These are phyloP conservation scores for Camptophora hylomeconis DNA, from an alignment of 2,329 filamentous ascomycete species.

Conservation along the genomic window DNA sequence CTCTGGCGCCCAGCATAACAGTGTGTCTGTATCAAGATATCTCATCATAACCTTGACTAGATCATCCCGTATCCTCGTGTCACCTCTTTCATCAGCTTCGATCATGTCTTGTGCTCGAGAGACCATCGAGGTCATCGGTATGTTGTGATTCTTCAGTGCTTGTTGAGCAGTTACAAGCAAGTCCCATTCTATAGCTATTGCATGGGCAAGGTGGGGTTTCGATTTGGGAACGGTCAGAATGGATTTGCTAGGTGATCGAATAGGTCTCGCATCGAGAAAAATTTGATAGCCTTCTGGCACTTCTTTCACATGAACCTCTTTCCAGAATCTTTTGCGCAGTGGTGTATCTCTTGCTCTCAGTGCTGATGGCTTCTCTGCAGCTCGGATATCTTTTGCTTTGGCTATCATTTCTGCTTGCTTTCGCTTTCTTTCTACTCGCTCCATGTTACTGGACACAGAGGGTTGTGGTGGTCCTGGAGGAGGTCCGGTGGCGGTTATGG, in stretches of 20 bases:
- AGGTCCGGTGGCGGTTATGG: slow-evolving; percentile 46
- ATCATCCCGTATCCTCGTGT: slow-evolving; percentile 42
- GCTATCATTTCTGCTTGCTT: slow-evolving; percentile 38
- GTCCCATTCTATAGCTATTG: slow-evolving; percentile 90
- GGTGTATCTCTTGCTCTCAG: slow-evolving; percentile 26
- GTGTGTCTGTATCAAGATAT: slow-evolving; percentile 82
- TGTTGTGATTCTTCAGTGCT: slow-evolving; percentile 72
- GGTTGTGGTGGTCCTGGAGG: slow-evolving; percentile 45
- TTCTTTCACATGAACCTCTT: slow-evolving; percentile 60
- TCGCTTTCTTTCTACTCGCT: slow-evolving; percentile 34
- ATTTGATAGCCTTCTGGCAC: slow-evolving; percentile 47
- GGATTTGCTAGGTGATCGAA: slow-evolving; percentile 63
- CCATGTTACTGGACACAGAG: slow-evolving; percentile 33
- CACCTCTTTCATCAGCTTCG: slow-evolving; percentile 46
- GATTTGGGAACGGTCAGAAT: slow-evolving; percentile 58
- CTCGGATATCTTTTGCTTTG: slow-evolving; percentile 30
- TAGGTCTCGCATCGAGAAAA: slow-evolving; percentile 62
- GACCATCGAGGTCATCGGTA: slow-evolving; percentile 75
- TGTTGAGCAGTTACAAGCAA: slow-evolving; percentile 68
- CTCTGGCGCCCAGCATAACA: slow-evolving; percentile 76
- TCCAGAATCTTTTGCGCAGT: slow-evolving; percentile 74
- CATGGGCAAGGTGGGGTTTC: slow-evolving; percentile 71
- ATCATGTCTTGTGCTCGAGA: slow-evolving; percentile 74
- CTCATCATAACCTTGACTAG: slow-evolving; percentile 61
- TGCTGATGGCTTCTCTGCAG: slow-evolving; percentile 21